Evolutionary conservation across 192 early-diverging fungal genomes (phyloP), one percentile per base, ranked within the genome.

Genomic region (Entomortierella beljakovae): DNA sequence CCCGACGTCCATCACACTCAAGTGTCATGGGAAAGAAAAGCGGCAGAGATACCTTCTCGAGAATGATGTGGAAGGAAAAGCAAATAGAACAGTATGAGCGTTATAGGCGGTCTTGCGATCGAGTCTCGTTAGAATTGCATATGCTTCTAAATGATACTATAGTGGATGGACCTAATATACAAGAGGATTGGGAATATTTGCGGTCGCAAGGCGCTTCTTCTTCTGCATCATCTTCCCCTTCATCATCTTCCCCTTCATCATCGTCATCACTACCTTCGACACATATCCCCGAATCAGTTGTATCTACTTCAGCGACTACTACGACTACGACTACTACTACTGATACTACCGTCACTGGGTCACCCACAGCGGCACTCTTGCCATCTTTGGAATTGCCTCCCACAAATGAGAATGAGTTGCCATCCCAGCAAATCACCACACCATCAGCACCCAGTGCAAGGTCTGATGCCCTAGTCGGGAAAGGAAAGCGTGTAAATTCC

Each of bases 11-110:
- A 35, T 49, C 25, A 33, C 43, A 32, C 40, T 29, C 68, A 50
- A 32, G 20, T 10, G 43, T 2, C 3, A 16, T 20, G 6, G 15
- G 43, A 20, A 46, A 20, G 20, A 46, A 20, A 15, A 16, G 43
- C 2, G 20, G 43, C 15, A 70, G 54, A 53, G 57, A 35, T 13
- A 53, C 23, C 0, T 71, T 57, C 34, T 71, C 70, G n/a, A 64
- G 54, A 35, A 68, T 76, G 58, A 51, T 76, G 11, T 76, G 72
- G 72, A 76, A 52, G 33, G 72, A 76, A n/a, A 76, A 76, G 50
- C 72, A 76, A 26, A 34, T 56, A 53, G 72, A 76, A 52, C 72
- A 76, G 53, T 76, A 68, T 49, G 72, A 76, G 26, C 57, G 72
- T 15, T 76, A 76, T 26, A 28, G 72, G 3, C 57, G 65, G 25